phyloP scores from a whole-genome alignment of 768 basidiomycete genomes.

The Lentinula sp. region DNA sequence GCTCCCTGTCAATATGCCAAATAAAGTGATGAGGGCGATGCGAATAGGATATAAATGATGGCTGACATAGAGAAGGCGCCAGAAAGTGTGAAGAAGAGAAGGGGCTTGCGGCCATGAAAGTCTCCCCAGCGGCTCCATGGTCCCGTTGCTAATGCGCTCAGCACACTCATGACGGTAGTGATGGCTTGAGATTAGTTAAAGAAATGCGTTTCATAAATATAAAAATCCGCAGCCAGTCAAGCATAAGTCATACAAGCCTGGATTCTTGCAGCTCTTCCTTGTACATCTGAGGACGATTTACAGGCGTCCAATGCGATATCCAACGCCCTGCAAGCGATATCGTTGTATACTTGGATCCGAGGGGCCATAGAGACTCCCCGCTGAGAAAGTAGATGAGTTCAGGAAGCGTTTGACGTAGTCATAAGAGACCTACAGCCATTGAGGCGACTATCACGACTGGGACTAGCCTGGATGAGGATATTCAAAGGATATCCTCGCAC shows the following conservation, averaged over 20 bases:
- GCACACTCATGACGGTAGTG: constrained; percentile 67
- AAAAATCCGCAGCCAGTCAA: too few species aligned
- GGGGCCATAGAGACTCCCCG: constrained; percentile 77
- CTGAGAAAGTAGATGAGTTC: constrained; percentile 25
- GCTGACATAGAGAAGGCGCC: constrained; percentile 73
- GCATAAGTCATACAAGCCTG: constrained; percentile 45
- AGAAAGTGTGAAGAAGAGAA: constrained; percentile 59
- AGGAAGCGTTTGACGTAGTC: neutral
- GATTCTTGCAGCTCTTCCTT: constrained; percentile 64
- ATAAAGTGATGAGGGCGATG: constrained; percentile 3
- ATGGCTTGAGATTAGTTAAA: constrained; percentile 34
- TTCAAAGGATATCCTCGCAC: neutral
- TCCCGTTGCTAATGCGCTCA: constrained; percentile 79
- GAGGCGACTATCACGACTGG: constrained; percentile 64
- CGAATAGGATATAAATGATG: neutral
- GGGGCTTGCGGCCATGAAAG: constrained; percentile 64
- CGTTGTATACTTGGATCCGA: constrained; percentile 74
- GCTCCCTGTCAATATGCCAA: constrained; percentile 47
- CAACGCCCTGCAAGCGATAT: constrained; percentile 63
- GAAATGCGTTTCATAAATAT: neutral
- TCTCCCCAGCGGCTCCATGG: constrained; percentile 86
- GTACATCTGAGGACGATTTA: constrained; percentile 22
- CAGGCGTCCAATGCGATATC: constrained; percentile 11
- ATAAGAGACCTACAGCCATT: constrained; percentile 47
- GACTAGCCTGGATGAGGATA: constrained; percentile 47